phyloP scores from a whole-genome alignment of 176 grass and related monocot species.

The Poa pratensis region DNA sequence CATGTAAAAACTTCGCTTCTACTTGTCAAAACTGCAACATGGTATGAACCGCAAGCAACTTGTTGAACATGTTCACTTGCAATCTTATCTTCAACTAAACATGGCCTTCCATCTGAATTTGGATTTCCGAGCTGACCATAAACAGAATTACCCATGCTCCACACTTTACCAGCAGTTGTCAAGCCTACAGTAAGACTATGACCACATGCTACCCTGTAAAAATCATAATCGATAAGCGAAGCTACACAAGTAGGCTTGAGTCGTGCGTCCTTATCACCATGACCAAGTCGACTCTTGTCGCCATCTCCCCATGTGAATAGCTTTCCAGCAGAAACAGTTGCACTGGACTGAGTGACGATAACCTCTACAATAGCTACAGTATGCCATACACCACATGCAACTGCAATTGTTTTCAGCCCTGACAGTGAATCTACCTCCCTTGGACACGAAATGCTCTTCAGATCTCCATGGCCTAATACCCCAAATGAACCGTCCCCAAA shows the following conservation, averaged over 20 bases:
- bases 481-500: conserved; percentile 99
- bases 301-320: conserved; percentile 99
- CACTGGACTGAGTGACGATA: conserved; percentile 61
- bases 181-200: conserved; percentile 87
- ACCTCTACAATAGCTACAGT: conserved; percentile 90
- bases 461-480: conserved; percentile 85
- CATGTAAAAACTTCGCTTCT: conserved; percentile 88
- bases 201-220: conserved; percentile 83
- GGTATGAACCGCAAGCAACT: conserved; percentile 89
- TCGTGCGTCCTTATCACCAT: conserved; percentile 82
- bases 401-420: conserved; percentile 80
- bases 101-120: conserved; percentile 76
- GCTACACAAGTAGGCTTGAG: conserved; percentile 91
- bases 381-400: conserved; percentile 96
- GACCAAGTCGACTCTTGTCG: conserved; percentile 93
- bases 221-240: conserved; percentile 93
- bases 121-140: conserved; percentile 96
- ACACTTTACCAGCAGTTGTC: conserved; percentile 83
- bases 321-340: conserved; percentile 73
- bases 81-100: conserved; percentile 75
- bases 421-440: conserved; percentile 84
- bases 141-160: conserved; percentile 88
- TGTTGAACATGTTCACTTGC: conserved; percentile 67
- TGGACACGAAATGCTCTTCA: conserved; percentile 60
- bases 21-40: conserved; percentile 83